These are phyloP conservation scores for Calonectria ilicicola DNA, from an alignment of 2,329 filamentous ascomycete genomes.

Conservation along the genomic window DNA sequence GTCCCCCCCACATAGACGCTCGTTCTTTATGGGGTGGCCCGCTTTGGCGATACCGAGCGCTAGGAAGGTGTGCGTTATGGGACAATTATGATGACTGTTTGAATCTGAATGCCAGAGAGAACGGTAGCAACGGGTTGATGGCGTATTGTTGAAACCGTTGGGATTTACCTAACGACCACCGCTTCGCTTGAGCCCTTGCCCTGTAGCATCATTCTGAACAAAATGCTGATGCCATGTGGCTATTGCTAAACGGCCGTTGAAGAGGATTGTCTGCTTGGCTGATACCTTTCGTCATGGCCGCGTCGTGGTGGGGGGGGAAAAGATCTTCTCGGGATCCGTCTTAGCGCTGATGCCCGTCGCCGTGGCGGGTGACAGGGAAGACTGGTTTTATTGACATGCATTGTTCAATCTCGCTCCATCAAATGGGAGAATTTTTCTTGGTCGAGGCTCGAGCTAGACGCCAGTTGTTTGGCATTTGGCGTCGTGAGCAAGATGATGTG, in stretches of 20 bases:
- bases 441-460: constrained; percentile 10
- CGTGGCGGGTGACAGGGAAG: constrained; percentile 2
- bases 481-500: constrained; percentile 22
- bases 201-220: background rate
- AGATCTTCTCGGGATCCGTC: background rate
- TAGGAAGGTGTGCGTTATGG: background rate
- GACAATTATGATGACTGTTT: background rate
- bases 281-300: background rate
- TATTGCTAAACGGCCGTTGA: constrained; percentile 8
- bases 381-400: constrained; percentile 7
- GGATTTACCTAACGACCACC: background rate
- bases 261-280: constrained; percentile 1
- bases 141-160: background rate
- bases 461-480: constrained; percentile 23
- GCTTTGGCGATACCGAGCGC: background rate
- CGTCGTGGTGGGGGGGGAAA: background rate
- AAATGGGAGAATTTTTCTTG: constrained; percentile 9
- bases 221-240: constrained; percentile 20
- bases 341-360: constrained; percentile 5
- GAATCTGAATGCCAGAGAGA: background rate
- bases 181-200: background rate
- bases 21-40: background rate
- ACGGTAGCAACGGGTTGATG: background rate
- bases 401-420: constrained; percentile 11
- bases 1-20: background rate